A percentile compares a stretch with the other conserved stretches of the same genome.
These are phyloP conservation scores for Sphagnum fallax DNA, from an alignment of 228 moss, liverwort and hornwort genomes.

Conservation along the genomic window DNA sequence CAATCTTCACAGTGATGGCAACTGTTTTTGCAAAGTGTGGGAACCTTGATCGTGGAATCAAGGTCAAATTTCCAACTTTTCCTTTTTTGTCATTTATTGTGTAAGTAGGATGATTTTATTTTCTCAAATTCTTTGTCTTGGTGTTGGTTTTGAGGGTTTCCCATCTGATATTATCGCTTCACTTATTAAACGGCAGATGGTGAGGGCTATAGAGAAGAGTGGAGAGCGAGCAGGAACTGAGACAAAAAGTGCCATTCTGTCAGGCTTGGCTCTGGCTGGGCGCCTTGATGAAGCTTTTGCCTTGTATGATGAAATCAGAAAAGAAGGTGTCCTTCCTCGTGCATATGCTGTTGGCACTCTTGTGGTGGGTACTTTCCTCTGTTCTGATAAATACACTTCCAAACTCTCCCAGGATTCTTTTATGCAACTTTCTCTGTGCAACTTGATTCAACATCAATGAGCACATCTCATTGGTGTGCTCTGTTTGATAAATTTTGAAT, in stretches of 20 bases:
- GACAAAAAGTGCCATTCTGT: constrained; percentile 50
- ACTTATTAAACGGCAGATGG: constrained; percentile 23
- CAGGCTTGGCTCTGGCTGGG: constrained; percentile 50
- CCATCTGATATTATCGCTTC: too few relatives aligned
- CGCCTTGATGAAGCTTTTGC: constrained; percentile 58
- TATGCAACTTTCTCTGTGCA: too few relatives aligned
- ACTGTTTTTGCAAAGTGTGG: constrained; percentile 43
- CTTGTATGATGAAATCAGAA: constrained; percentile 42
- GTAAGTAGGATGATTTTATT: neutral
- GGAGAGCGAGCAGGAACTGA: constrained; percentile 31
- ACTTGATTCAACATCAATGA: too few relatives aligned
- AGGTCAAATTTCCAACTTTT: constrained; percentile 22
- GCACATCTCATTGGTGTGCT: too few relatives aligned
- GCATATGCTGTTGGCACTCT: constrained; percentile 48
- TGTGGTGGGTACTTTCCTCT: constrained; percentile 22
- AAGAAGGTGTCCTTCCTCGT: constrained; percentile 24
- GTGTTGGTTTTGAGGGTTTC: too few relatives aligned
- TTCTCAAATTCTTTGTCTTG: neutral
- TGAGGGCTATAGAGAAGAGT: constrained; percentile 30
- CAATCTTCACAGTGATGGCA: constrained; percentile 41
- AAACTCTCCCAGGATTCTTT: too few relatives aligned
- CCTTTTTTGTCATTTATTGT: neutral
- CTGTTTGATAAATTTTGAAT: too few relatives aligned
- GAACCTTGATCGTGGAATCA: constrained; percentile 41
- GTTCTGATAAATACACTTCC: too few relatives aligned